Evolutionary conservation across 2,329 filamentous ascomycete genomes (phyloP).

Genomic region (Teratosphaeria gauchensis): DNA sequence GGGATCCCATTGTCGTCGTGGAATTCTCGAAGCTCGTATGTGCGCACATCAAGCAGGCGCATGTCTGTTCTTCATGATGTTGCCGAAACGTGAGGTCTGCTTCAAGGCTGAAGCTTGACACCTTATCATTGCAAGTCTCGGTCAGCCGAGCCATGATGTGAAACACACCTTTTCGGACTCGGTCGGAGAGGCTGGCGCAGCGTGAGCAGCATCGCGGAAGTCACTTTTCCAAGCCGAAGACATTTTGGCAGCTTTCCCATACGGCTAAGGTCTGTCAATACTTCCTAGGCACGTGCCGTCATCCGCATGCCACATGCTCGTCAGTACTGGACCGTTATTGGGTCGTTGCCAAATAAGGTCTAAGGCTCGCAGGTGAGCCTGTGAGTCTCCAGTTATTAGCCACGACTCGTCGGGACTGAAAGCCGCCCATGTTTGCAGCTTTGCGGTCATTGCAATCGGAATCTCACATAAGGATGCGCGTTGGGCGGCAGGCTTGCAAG

Average conservation of each 20-base stretch:
- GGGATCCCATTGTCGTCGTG: neutral
- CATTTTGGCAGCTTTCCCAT: neutral
- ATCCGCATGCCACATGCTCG: neutral
- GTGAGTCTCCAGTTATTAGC: neutral
- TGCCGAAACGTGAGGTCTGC: neutral
- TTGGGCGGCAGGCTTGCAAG: neutral
- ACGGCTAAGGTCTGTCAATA: neutral
- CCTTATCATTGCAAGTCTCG: neutral
- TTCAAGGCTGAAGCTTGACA: neutral
- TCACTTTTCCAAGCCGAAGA: neutral
- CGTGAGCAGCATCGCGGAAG: neutral
- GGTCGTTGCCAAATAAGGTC: neutral
- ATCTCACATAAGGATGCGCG: neutral
- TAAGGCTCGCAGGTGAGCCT: neutral
- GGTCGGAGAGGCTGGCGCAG: neutral
- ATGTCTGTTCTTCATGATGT: neutral
- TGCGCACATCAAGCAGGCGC: neutral
- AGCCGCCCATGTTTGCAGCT: neutral
- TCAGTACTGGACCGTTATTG: neutral
- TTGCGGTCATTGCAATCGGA: neutral
- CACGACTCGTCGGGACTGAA: neutral
- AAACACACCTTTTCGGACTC: neutral
- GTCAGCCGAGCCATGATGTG: neutral
- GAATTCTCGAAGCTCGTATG: conserved; percentile 1
- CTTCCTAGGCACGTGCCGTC: neutral